A percentile compares a stretch with the other conserved stretches of the same genome.
These are phyloP conservation scores for Ustilago xerochloae DNA, from an alignment of 1,284 basidiomycete species.

Conservation along the genomic window DNA sequence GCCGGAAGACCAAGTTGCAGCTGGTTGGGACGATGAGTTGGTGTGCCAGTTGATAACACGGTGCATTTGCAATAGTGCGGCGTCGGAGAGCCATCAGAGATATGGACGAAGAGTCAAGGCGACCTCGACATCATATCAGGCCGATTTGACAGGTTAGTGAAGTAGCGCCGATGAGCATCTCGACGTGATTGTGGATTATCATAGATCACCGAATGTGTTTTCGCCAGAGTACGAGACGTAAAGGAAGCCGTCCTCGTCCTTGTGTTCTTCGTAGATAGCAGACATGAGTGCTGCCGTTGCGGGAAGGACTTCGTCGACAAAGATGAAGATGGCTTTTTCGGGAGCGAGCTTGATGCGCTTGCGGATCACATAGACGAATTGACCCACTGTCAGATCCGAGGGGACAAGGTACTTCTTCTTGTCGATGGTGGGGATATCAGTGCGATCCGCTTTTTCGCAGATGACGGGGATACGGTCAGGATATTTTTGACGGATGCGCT, in stretches of 20 bases:
- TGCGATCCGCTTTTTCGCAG: conserved; percentile 99
- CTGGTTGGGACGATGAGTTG: too few species aligned
- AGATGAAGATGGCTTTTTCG: conserved; percentile 81
- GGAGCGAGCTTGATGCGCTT: conserved; percentile 99
- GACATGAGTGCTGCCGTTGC: conserved; percentile 99
- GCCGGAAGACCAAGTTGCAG: too few species aligned
- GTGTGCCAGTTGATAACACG: too few species aligned
- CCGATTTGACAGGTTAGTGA: too few species aligned
- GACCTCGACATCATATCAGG: too few species aligned
- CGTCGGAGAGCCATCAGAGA: too few species aligned
- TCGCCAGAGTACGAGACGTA: conserved; percentile 66
- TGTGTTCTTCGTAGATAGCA: conserved; percentile 98
- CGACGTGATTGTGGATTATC: background rate
- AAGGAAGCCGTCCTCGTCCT: conserved; percentile 67
- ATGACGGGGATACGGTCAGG: conserved; percentile 98
- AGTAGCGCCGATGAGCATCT: background rate
- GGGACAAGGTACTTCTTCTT: conserved; percentile 99
- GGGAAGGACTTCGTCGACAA: conserved; percentile 89
- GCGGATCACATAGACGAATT: conserved; percentile 99
- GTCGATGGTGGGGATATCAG: conserved; percentile 98
- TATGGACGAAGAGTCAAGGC: too few species aligned
- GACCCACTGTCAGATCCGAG: conserved; percentile 91
- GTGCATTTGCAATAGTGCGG: too few species aligned
- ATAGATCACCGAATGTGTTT: conserved; percentile 55
- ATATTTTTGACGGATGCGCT: conserved; percentile 98